Evolutionary conservation across 2,329 filamentous ascomycete species (phyloP), one percentile per base, ranked within the genome.

Genomic region (Emergomyces africanus): DNA sequence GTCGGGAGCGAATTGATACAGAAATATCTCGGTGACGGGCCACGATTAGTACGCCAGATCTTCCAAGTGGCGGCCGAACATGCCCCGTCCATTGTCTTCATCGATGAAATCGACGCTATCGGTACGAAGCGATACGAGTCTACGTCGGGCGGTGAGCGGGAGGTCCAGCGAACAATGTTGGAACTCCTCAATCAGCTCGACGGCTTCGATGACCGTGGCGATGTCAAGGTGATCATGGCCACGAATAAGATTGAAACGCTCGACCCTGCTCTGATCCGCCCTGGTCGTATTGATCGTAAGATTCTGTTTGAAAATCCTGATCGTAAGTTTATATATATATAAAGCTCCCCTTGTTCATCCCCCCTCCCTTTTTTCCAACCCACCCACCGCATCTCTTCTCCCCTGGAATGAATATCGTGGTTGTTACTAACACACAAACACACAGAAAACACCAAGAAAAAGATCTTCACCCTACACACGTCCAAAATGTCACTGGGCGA

Each of bases 191-290:
- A 99, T 76, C 94, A 99, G 78, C 85, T 99, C 9, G 94, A 99
- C 72, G 94, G 94, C 68, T 99, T 99, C 77, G 94, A 99, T 71
- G 95, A 99, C 74, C 89, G 94, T 62, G 95, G 94, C 66, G 94
- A 99, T 71, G 92, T 99, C 75, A 99, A 99, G 80, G 94, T 99
- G 62, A 92, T 99, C 74, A 97, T 99, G 91, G 95, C 94, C 14
- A 99, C 94, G 66, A 99, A 99, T 85, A 99, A 99, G 83, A 99
- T 99, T 66, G 95, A 99, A 66, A 95, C 90, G 3, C 81, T 99
- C 33, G 95, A 99, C 70, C 94, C 94, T 59, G 94, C 94, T 20
- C 81, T 99, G 66, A 99, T 99, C 71, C 87, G 94, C 66, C 94
- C 94, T 50, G 94, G 94, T 64, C 91, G 94, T 81, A 99, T 99